Evolutionary conservation across 768 basidiomycete species (phyloP).

Genomic region (Boletus rex-veris): DNA sequence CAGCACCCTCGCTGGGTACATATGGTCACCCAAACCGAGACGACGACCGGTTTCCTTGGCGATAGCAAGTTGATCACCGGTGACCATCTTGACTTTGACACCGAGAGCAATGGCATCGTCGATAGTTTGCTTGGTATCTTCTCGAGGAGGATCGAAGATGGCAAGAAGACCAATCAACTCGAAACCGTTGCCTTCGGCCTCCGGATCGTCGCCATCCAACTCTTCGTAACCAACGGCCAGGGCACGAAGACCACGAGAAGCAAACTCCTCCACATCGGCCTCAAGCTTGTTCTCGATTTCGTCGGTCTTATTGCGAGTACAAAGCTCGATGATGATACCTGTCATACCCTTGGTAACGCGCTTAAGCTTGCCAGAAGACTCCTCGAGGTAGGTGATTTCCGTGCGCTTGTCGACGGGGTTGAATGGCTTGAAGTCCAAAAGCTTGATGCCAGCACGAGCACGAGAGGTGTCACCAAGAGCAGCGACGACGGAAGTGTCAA

Average conservation of each 20-base stretch:
- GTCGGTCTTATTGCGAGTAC: slow-evolving; percentile 95
- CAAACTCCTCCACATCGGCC: slow-evolving; percentile 94
- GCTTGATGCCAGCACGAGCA: slow-evolving; percentile 90
- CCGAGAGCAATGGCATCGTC: slow-evolving; percentile 95
- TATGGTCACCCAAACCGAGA: slow-evolving; percentile 97
- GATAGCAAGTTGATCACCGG: slow-evolving; percentile 99
- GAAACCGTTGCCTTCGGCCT: slow-evolving; percentile 93
- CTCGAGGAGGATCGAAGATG: slow-evolving; percentile 97
- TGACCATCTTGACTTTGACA: slow-evolving; percentile 99
- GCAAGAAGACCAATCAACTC: slow-evolving; percentile 96
- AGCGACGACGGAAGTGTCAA: slow-evolving; percentile 81
- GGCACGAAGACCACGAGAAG: slow-evolving; percentile 90
- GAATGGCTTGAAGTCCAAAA: slow-evolving; percentile 99
- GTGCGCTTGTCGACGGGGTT: slow-evolving; percentile 99
- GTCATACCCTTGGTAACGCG: slow-evolving; percentile 99
- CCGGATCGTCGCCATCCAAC: slow-evolving; percentile 74
- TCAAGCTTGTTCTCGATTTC: slow-evolving; percentile 89
- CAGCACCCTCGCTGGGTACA: slow-evolving; percentile 99
- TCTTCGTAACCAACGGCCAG: slow-evolving; percentile 96
- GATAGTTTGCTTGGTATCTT: slow-evolving; percentile 98
- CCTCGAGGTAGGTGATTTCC: slow-evolving; percentile 96
- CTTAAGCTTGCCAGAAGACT: slow-evolving; percentile 93
- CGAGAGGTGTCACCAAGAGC: slow-evolving; percentile 68
- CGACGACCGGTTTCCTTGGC: slow-evolving; percentile 99
- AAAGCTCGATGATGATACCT: slow-evolving; percentile 95